Evolutionary conservation across 257 asterid species (phyloP).

Genomic region (Capsicum chinense): DNA sequence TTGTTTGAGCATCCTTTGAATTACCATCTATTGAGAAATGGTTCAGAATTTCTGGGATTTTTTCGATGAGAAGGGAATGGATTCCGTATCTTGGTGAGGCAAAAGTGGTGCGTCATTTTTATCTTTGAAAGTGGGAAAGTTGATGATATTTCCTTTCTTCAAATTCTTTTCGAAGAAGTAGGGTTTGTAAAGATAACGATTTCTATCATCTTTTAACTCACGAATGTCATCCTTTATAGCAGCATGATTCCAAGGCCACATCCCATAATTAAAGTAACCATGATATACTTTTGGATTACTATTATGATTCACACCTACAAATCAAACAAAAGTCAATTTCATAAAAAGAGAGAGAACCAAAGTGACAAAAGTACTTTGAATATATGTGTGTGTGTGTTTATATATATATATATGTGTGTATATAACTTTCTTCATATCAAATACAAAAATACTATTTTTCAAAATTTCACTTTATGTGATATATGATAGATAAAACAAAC

Average conservation of each 20-base stretch:
- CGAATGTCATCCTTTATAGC: neutral
- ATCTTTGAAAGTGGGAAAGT: slow-evolving; percentile 18
- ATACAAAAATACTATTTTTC: too few relatives aligned
- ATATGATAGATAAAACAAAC: too few relatives aligned
- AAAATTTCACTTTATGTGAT: too few relatives aligned
- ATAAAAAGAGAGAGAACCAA: too few relatives aligned
- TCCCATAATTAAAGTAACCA: neutral
- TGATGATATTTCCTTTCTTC: slow-evolving; percentile 25
- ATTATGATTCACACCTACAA: neutral
- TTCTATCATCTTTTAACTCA: neutral
- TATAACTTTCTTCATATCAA: too few relatives aligned
- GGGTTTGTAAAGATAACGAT: neutral
- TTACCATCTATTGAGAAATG: slow-evolving; percentile 25
- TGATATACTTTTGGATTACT: neutral
- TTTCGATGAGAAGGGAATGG: slow-evolving; percentile 32
- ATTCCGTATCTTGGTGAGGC: slow-evolving; percentile 31
- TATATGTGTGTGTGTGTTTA: too few relatives aligned
- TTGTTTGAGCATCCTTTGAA: slow-evolving; percentile 21
- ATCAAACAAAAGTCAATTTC: too few relatives aligned
- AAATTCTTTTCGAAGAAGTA: slow-evolving; percentile 29
- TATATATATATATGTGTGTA: too few relatives aligned
- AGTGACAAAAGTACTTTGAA: too few relatives aligned
- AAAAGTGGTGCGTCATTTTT: neutral
- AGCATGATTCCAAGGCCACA: neutral
- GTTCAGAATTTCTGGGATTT: slow-evolving; percentile 27